Conservation (phyloP, 1,139 yeast species). For the Pichia sp. region DNA sequence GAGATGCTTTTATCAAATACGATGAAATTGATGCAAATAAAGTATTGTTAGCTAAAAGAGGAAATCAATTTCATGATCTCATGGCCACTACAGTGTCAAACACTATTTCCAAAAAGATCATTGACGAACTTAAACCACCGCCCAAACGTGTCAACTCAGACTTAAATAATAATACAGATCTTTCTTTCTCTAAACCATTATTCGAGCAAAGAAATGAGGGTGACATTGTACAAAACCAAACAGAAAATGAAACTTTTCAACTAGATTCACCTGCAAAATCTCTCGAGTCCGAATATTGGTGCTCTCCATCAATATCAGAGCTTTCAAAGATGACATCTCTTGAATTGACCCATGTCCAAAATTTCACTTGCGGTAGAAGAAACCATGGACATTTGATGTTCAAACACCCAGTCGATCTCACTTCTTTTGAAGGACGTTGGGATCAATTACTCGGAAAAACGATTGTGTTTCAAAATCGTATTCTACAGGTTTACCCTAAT, state of each 20-base stretch:
- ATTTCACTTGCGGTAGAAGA: constrained; percentile 72
- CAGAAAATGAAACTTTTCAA: constrained; percentile 12
- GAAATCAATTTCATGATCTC: not conserved
- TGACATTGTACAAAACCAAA: not conserved
- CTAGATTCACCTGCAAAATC: not conserved
- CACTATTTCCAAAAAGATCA: constrained; percentile 8
- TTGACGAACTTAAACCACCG: constrained; percentile 20
- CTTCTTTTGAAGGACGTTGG: constrained; percentile 45
- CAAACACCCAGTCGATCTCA: constrained; percentile 67
- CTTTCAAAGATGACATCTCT: constrained; percentile 45
- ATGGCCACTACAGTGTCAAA: constrained; percentile 7
- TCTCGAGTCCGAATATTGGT: constrained; percentile 62
- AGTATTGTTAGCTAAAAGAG: constrained; percentile 21
- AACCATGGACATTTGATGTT: constrained; percentile 76
- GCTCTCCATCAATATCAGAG: constrained; percentile 63
- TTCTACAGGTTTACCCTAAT: constrained; percentile 67
- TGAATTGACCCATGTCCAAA: constrained; percentile 55
- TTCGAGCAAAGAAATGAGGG: constrained; percentile 6
- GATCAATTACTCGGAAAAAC: constrained; percentile 51
- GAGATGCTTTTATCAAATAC: constrained; percentile 25
- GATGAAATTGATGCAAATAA: constrained; percentile 30
- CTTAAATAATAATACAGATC: not conserved
- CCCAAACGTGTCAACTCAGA: constrained; percentile 20
- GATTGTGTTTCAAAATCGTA: constrained; percentile 53
- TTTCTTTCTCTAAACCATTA: constrained; percentile 17